Evolutionary conservation across 2,329 filamentous ascomycete species (phyloP).

Genomic region (Paecilomyces dactylethromorphus): DNA sequence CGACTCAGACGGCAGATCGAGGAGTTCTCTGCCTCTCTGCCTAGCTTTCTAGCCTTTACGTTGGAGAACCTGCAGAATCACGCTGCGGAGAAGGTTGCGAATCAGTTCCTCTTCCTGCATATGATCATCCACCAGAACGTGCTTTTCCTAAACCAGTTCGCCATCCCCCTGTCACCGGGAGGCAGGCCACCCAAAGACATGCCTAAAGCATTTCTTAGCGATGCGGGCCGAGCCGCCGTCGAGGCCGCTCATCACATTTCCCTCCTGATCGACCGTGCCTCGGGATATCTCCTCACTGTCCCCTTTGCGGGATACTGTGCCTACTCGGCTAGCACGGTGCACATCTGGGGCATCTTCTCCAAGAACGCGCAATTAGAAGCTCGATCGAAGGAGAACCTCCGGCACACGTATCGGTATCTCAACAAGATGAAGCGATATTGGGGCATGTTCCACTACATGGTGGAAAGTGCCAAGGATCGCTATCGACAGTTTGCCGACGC

Average conservation of each 20-base stretch:
- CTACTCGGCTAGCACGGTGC: slow-evolving; percentile 89
- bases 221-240: slow-evolving; percentile 68
- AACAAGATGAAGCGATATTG: slow-evolving; percentile 95
- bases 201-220: slow-evolving; percentile 69
- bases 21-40: slow-evolving; percentile 63
- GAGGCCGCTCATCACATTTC: slow-evolving; percentile 84
- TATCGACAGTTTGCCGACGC: slow-evolving; percentile 81
- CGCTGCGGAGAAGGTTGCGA: slow-evolving; percentile 74
- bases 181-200: slow-evolving; percentile 61
- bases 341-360: slow-evolving; percentile 86
- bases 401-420: slow-evolving; percentile 82
- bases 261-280: slow-evolving; percentile 70
- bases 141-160: slow-evolving; percentile 84
- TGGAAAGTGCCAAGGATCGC: slow-evolving; percentile 82
- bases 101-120: slow-evolving; percentile 89
- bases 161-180: slow-evolving; percentile 62
- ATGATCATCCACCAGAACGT: slow-evolving; percentile 84
- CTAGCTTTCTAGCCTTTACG: slow-evolving; percentile 65
- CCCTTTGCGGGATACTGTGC: slow-evolving; percentile 94
- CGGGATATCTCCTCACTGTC: slow-evolving; percentile 73
- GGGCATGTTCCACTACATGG: slow-evolving; percentile 98
- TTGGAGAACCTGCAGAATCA: slow-evolving; percentile 78
- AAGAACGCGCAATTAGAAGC: slow-evolving; percentile 70
- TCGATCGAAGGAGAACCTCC: slow-evolving; percentile 74
- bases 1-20: slow-evolving; percentile 65